phyloP scores from a whole-genome alignment of 2,329 filamentous ascomycete species.

The Fusarium hainanense region DNA sequence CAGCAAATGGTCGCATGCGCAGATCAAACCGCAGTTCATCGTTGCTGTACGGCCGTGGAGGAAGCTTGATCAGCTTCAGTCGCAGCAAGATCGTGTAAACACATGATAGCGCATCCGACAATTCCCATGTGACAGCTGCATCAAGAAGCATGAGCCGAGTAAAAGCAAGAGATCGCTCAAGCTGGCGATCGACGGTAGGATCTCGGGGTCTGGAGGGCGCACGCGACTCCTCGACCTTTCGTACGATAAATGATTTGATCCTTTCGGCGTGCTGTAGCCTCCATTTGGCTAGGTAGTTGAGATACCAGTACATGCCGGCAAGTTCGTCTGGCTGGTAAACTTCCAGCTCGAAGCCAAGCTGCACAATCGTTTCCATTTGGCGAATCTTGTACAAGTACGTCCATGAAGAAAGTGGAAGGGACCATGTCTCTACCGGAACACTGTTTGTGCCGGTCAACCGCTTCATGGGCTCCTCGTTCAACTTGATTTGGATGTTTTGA shows the following conservation, averaged over 20 bases:
- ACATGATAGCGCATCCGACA: slow-evolving; percentile 65
- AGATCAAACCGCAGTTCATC: slow-evolving; percentile 80
- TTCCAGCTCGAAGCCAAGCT: slow-evolving; percentile 93
- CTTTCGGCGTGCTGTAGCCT: slow-evolving; percentile 76
- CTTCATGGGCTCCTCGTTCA: slow-evolving; percentile 69
- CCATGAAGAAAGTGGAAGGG: slow-evolving; percentile 87
- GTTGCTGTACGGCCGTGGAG: slow-evolving; percentile 72
- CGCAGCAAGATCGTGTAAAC: slow-evolving; percentile 76
- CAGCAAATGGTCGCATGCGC: slow-evolving; percentile 85
- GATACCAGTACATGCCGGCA: slow-evolving; percentile 90
- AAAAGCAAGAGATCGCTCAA: slow-evolving; percentile 63
- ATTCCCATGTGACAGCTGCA: slow-evolving; percentile 69
- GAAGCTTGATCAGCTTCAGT: slow-evolving; percentile 63
- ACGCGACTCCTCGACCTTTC: slow-evolving; percentile 50
- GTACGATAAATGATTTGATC: slow-evolving; percentile 73
- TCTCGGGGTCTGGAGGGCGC: slow-evolving; percentile 20
- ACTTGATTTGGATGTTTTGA: slow-evolving; percentile 69
- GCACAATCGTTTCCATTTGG: slow-evolving; percentile 86
- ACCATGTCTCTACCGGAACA: slow-evolving; percentile 65
- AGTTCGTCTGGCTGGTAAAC: slow-evolving; percentile 89
- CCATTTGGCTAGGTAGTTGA: slow-evolving; percentile 78
- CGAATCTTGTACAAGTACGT: slow-evolving; percentile 89
- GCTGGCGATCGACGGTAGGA: slow-evolving; percentile 55
- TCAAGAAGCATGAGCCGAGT: slow-evolving; percentile 72
- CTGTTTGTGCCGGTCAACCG: slow-evolving; percentile 52